Percentiles rank a stretch among this genome's conserved stretches.
Evolutionary conservation across 2,329 filamentous ascomycete genomes (phyloP).

Genomic region (Cladosporium halotolerans): DNA sequence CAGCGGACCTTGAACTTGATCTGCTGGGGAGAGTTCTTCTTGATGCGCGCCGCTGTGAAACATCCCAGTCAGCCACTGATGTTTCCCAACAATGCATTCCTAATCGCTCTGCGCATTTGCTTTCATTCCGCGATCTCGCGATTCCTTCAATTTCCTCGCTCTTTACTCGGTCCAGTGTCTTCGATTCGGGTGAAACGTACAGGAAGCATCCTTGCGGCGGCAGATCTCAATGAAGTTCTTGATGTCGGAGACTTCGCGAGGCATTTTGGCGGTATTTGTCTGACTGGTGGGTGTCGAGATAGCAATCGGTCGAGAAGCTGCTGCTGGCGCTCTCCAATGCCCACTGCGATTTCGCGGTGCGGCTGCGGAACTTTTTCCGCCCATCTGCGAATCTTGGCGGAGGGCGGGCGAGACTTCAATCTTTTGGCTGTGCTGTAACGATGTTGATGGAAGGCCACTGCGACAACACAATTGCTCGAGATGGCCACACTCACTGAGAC

Average conservation of each 20-base stretch:
- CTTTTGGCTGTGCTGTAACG: not conserved
- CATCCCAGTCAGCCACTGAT: slow-evolving; percentile 5
- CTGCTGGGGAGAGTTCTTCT: slow-evolving; percentile 91
- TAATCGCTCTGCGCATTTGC: not conserved
- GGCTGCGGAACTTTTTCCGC: not conserved
- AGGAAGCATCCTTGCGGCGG: slow-evolving; percentile 98
- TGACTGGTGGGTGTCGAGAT: not conserved
- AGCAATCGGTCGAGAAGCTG: not conserved
- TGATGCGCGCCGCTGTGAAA: slow-evolving; percentile 45
- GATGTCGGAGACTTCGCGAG: slow-evolving; percentile 96
- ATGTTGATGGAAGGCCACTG: not conserved
- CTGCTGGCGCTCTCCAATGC: not conserved
- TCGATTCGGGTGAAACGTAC: slow-evolving; percentile 55
- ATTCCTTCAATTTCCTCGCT: not conserved
- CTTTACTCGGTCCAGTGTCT: not conserved
- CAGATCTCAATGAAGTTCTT: slow-evolving; percentile 99
- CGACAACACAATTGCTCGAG: not conserved
- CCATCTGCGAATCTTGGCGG: not conserved
- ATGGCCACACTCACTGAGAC: slow-evolving; percentile 27
- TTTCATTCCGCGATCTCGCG: not conserved
- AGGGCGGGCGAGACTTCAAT: not conserved
- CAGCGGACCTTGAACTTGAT: slow-evolving; percentile 99
- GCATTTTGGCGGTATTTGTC: slow-evolving; percentile 64
- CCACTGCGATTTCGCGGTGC: slow-evolving; percentile 5
- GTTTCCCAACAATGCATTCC: not conserved